Evolutionary conservation across 805 yeast genomes (phyloP), one percentile per base, ranked within the genome.

Genomic region (Aciculoconidium aculeatum): DNA sequence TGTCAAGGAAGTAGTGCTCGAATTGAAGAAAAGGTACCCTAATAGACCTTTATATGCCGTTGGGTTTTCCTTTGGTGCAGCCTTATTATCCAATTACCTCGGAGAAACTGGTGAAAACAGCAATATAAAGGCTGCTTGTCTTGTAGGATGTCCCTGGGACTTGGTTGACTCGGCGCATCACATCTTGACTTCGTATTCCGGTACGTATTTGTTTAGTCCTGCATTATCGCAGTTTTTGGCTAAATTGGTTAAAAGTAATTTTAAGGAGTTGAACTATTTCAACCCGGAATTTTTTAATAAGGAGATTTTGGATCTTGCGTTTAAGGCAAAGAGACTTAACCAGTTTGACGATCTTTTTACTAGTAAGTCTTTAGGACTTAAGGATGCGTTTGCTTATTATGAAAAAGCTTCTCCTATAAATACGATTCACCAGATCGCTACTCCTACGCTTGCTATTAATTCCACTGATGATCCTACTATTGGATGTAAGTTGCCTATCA

Each of bases 61-160:
- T n/a, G 95, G 94, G 3, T 79, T 78, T 45, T 79, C 88, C n/a
- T 67, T 84, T 31, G 95, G 95, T 2, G 88, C 81, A 0, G 67
- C 78, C 3, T 67, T 84, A 17, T 59, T 83, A 36, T 68, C 81
- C 16, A 85, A 84, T 47, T 84, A 77, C 51, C 49, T 84, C 12
- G 90, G 87, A 7, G 25, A 28, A 4, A 46, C 61, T n/a, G 51
- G 61, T 15, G 55, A 57, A 11, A 39, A 36, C 21, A 59, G 61
- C 17, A 23, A 51, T 6, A 42, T 61, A 22, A 44, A 52, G 30
- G 75, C 79, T 15, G 87, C 83, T 1, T 63, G 70, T 22, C 31
- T 52, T 11, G 62, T 76, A 4, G 66, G 83, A 6, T 77, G 80
- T 21, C 90, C 94, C 1, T 84, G 92, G 90, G 90, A 84, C 45